Evolutionary conservation across 228 moss, liverwort and hornwort genomes (phyloP).

Genomic region (Sphagnum fallax): DNA sequence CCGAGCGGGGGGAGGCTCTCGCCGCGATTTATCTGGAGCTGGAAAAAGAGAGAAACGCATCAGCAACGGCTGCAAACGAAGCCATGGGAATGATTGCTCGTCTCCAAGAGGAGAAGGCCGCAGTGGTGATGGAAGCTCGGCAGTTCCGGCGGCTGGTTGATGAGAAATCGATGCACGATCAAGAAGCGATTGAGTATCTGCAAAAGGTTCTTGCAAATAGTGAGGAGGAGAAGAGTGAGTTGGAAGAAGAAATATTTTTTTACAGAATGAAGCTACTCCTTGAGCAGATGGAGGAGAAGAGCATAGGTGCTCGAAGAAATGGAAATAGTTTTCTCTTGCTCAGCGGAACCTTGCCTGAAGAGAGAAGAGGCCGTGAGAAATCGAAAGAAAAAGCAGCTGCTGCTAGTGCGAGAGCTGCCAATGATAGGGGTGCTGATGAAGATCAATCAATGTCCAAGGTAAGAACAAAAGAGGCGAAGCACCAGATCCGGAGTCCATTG

Average conservation of each 20-base stretch:
- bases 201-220: conserved; percentile 57
- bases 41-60: conserved; percentile 75
- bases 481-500: too few relatives aligned
- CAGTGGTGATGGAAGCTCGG: conserved; percentile 76
- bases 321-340: conserved; percentile 3
- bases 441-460: too few relatives aligned
- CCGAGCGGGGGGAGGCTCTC: conserved; percentile 52
- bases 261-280: conserved; percentile 47
- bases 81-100: conserved; percentile 95
- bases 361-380: not conserved
- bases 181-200: conserved; percentile 68
- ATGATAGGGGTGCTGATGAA: too few relatives aligned
- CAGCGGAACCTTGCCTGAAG: not conserved
- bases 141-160: conserved; percentile 85
- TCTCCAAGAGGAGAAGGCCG: conserved; percentile 87
- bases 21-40: conserved; percentile 62
- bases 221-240: conserved; percentile 58
- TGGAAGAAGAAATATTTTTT: conserved; percentile 57
- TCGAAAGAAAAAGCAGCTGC: too few relatives aligned
- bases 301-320: conserved; percentile 9
- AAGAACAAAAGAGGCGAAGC: too few relatives aligned
- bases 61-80: conserved; percentile 88
- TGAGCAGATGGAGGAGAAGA: conserved; percentile 19
- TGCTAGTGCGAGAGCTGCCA: too few relatives aligned
- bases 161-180: conserved; percentile 79